Evolutionary conservation across 2,329 filamentous ascomycete genomes (phyloP).

Genomic region (Colletotrichum graminicola): DNA sequence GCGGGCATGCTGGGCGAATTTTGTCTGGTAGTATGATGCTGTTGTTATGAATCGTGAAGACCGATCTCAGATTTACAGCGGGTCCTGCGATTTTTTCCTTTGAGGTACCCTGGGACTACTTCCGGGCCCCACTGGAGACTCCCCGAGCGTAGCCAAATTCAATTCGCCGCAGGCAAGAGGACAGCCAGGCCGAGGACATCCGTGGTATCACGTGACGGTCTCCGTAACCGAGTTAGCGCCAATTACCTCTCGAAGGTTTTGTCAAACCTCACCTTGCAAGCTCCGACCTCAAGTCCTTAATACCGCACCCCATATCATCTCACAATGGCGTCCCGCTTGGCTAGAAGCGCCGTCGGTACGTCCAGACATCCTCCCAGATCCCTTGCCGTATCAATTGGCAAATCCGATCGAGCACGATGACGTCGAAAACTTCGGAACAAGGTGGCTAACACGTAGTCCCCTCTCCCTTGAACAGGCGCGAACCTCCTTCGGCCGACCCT

Average conservation of each 20-base stretch:
- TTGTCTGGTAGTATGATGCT: not conserved
- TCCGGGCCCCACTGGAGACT: constrained; percentile 9
- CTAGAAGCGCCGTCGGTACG: constrained; percentile 94
- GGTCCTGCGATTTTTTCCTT: constrained; percentile 29
- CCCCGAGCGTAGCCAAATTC: constrained; percentile 39
- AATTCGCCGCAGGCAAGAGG: constrained; percentile 44
- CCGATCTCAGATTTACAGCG: constrained; percentile 33
- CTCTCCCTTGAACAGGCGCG: constrained; percentile 72
- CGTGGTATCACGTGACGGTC: constrained; percentile 52
- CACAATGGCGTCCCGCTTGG: constrained; percentile 98
- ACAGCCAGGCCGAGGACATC: not conserved
- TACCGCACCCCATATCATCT: constrained; percentile 67
- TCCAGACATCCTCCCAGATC: constrained; percentile 49
- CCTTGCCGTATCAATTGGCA: constrained; percentile 53
- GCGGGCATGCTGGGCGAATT: constrained; percentile 47
- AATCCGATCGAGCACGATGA: constrained; percentile 13
- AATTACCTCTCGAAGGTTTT: constrained; percentile 58
- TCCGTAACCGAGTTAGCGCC: constrained; percentile 54
- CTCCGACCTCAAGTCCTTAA: constrained; percentile 58
- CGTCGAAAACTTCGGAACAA: constrained; percentile 21
- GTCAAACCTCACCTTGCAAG: constrained; percentile 58
- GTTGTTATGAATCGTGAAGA: constrained; percentile 27
- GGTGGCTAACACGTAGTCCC: constrained; percentile 45
- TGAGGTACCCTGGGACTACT: constrained; percentile 4
- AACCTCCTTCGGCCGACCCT: constrained; percentile 88